Evolutionary conservation across 306 rosid genomes (phyloP).

Genomic region (Medicago ruthenica): DNA sequence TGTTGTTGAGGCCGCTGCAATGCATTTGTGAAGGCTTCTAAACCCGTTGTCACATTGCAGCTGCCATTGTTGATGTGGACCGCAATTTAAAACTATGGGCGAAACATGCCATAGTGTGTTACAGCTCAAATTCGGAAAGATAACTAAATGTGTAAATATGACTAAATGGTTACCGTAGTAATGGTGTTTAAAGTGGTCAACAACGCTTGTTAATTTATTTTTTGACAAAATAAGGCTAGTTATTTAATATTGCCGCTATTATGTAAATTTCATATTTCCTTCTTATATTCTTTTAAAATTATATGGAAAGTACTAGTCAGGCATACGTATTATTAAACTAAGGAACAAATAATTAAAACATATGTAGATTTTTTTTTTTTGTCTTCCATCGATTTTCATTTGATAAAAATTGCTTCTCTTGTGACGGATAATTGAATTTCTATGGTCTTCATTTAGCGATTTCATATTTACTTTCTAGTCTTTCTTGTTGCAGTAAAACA

Average conservation of each 20-base stretch:
- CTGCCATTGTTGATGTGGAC: background rate
- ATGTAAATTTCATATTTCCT: constrained; percentile 8
- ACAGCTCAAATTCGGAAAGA: background rate
- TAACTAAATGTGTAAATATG: background rate
- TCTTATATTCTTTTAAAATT: background rate
- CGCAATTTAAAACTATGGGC: background rate
- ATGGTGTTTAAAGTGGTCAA: background rate
- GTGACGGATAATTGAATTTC: constrained; percentile 30
- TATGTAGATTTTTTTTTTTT: background rate
- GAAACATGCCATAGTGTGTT: background rate
- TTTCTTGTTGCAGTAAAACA: constrained; percentile 48
- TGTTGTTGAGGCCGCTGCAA: background rate
- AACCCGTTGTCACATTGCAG: background rate
- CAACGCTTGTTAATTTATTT: no score
- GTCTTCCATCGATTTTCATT: constrained; percentile 2
- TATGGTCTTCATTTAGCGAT: constrained; percentile 22
- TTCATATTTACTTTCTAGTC: constrained; percentile 14
- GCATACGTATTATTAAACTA: background rate
- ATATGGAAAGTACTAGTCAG: background rate
- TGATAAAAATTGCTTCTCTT: constrained; percentile 12
- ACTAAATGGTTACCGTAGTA: background rate
- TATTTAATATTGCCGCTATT: background rate
- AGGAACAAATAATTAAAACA: background rate
- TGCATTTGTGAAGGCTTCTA: background rate
- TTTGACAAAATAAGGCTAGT: background rate